Conservation (phyloP, 1,284 basidiomycete genomes). For the Ustilago cynodontis region DNA sequence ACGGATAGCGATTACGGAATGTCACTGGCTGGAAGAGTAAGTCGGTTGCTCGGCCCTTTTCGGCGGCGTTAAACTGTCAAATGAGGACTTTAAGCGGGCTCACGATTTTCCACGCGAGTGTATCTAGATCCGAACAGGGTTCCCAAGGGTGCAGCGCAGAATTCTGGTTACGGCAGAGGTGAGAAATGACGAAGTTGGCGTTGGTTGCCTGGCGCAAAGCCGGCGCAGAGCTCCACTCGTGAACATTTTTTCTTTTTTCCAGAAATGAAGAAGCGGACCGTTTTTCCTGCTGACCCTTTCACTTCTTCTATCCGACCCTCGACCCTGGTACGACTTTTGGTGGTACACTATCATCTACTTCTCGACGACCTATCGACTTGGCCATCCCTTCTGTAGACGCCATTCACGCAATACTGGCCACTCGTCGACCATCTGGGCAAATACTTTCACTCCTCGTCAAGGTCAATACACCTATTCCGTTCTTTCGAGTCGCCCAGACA, state of each 20-base stretch:
- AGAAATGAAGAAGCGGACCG: slow-evolving; percentile 3
- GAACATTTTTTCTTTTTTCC: neutral
- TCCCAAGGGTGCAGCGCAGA: neutral
- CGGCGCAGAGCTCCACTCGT: neutral
- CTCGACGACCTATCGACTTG: neutral
- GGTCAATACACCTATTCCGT: neutral
- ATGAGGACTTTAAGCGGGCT: no score
- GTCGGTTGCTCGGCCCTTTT: slow-evolving; percentile 1
- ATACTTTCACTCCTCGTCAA: neutral
- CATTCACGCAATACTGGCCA: neutral
- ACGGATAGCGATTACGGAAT: neutral
- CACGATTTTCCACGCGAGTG: neutral
- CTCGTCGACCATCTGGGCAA: neutral
- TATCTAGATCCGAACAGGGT: neutral
- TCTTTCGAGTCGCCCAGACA: neutral
- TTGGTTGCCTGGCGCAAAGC: neutral
- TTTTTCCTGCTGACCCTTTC: slow-evolving; percentile 3
- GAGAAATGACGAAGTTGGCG: slow-evolving; percentile 4
- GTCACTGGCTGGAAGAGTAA: no score
- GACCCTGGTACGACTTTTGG: neutral
- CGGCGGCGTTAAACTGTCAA: slow-evolving; percentile 1
- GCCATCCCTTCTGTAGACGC: neutral
- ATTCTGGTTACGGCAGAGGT: no score
- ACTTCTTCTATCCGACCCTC: neutral
- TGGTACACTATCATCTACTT: neutral